These are phyloP conservation scores for Daedalea quercina DNA, from an alignment of 768 basidiomycete genomes.

Conservation along the genomic window DNA sequence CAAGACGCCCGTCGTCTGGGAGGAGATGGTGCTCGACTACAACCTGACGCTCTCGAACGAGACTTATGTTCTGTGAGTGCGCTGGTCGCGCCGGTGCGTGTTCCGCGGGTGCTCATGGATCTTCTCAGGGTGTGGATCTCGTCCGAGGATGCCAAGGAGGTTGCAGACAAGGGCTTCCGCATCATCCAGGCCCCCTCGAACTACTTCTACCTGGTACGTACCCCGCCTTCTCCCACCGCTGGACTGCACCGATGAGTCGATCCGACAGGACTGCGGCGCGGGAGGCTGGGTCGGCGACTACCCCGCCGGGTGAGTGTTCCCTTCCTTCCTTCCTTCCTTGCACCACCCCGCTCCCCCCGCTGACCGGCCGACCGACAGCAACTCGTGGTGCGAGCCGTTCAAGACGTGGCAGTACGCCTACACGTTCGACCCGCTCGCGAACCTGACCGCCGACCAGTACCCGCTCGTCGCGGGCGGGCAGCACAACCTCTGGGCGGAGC, in stretches of 20 bases:
- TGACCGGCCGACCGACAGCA: slow-evolving; percentile 16
- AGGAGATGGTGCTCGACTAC: slow-evolving; percentile 33
- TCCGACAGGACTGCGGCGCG: slow-evolving; percentile 53
- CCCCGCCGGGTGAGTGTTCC: slow-evolving; percentile 29
- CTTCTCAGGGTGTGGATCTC: slow-evolving; percentile 66
- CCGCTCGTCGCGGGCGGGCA: slow-evolving; percentile 70
- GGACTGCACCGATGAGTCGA: not conserved
- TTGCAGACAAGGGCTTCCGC: slow-evolving; percentile 52
- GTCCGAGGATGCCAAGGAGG: slow-evolving; percentile 49
- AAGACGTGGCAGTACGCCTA: slow-evolving; percentile 74
- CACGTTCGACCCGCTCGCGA: slow-evolving; percentile 64
- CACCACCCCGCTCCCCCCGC: not conserved
- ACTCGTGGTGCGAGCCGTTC: slow-evolving; percentile 76
- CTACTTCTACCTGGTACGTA: slow-evolving; percentile 66
- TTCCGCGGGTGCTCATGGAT: not conserved
- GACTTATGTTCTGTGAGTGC: slow-evolving; percentile 46
- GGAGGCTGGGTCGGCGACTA: slow-evolving; percentile 64
- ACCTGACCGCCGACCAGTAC: slow-evolving; percentile 40
- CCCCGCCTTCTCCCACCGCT: not conserved
- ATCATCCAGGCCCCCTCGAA: slow-evolving; percentile 68
- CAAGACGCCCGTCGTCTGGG: slow-evolving; percentile 46
- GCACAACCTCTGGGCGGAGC: slow-evolving; percentile 71
- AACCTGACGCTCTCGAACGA: slow-evolving; percentile 29
- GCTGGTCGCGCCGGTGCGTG: slow-evolving; percentile 2
- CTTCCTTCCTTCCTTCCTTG: too few relatives aligned